Conservation (phyloP, 345 rosid genomes). For the Eucalyptus fibrosa region DNA sequence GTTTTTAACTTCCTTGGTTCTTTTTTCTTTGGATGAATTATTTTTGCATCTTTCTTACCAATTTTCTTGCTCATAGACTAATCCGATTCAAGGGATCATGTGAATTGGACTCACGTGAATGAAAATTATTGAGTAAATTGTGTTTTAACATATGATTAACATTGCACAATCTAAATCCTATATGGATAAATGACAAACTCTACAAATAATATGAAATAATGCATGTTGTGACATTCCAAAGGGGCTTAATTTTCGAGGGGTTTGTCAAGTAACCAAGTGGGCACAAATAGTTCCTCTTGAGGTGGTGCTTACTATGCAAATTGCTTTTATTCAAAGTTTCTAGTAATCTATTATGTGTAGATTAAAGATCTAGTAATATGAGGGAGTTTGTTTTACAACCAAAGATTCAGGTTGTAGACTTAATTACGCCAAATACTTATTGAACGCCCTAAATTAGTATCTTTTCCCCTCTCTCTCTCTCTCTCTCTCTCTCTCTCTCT, state of each 20-base stretch:
- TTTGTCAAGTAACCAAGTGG: not conserved
- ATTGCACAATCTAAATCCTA: not conserved
- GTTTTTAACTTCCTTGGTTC: not conserved
- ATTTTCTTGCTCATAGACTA: not conserved
- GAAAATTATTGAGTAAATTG: not conserved
- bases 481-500: too few relatives aligned
- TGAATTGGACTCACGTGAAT: too few relatives aligned
- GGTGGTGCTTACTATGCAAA: not conserved
- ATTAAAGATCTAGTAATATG: not conserved
- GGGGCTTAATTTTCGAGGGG: not conserved
- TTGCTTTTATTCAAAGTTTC: not conserved
- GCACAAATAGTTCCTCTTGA: not conserved
- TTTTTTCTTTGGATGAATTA: not conserved
- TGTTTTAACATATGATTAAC: not conserved
- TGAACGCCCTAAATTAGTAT: not conserved
- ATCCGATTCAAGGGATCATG: too few relatives aligned
- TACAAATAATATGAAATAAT: too few relatives aligned
- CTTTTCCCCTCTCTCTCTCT: too few relatives aligned
- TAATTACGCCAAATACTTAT: too few relatives aligned
- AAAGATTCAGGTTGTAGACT: not conserved
- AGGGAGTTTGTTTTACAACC: too few relatives aligned
- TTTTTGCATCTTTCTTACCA: not conserved
- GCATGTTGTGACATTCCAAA: too few relatives aligned
- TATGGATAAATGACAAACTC: not conserved
- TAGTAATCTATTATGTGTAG: not conserved